Base-by-base conservation (phyloP, 1,284 basidiomycete genomes). In the Sparassis latifolia region DNA sequence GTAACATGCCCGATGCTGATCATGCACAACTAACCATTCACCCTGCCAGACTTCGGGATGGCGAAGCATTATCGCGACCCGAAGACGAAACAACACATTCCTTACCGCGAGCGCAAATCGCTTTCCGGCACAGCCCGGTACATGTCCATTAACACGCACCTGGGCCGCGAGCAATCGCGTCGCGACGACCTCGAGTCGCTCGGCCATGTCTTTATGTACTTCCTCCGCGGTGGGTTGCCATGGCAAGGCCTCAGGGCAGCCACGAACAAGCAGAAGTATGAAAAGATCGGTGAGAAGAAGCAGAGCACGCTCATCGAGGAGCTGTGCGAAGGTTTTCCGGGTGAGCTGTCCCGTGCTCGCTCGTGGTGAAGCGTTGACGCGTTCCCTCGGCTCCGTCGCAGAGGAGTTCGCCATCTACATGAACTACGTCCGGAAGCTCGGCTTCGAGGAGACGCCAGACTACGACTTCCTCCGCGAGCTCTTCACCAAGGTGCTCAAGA, bases 61-160 rank as follows among this genome's bases (percentile, higher is more conserved):
- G 95, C 96, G 48, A 99, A 98, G 72, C 94, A 97, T 71, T 98
- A 97, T 73, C 88, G 96, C 50, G 96, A 99, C 72, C 95, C 96
- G 20, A 97, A 96, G 77, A 96, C 93, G 3, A 95, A 96, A 69
- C 80, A 92, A 46, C 96, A 99, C 72, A 98, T 98, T 56, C 96
- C 96, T 31, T 99, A 99, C 75, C 84, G 96, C 60, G 96, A 99
- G 74, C 93, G 96, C 73, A 98, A 98, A 79, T 97, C 93, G 58
- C 74, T 98, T 50, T 97, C 93, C 12, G 97, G 96, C 45, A 98
- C 96, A 28, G 96, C 96, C 45, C 89, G 96, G 50, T 99, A 98
- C 77, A 98, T 97, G 77, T 96, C 92, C 42, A 98, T 98, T 79
- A 98, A 98, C 71, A 98, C 96, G 28, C 96, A 98, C 69, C 76